phyloP scores from a whole-genome alignment of 192 early-diverging fungal genomes.

The Chytriomyces hyalinus region DNA sequence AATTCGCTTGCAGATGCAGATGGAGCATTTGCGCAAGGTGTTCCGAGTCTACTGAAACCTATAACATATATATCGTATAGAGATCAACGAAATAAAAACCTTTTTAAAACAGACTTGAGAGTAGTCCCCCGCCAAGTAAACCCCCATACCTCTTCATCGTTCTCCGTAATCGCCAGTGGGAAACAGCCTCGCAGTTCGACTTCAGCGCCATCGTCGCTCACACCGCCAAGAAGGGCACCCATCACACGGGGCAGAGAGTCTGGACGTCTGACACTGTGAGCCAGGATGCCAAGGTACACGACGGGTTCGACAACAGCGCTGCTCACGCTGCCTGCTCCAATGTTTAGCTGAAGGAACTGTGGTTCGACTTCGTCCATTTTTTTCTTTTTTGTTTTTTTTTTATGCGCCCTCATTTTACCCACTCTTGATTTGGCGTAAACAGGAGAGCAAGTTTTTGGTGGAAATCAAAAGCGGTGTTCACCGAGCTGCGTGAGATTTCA shows the following conservation, averaged over 20 bases:
- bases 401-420: too few species aligned
- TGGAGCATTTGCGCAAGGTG: slow-evolving; percentile 85
- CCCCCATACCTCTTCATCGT: slow-evolving; percentile 63
- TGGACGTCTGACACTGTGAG: slow-evolving; percentile 87
- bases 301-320: slow-evolving; percentile 76
- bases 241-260: slow-evolving; percentile 83
- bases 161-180: slow-evolving; percentile 79
- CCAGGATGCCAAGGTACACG: slow-evolving; percentile 89
- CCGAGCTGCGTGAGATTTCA: too few species aligned
- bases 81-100: slow-evolving; percentile 1
- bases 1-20: slow-evolving; percentile 86
- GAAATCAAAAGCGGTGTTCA: too few species aligned
- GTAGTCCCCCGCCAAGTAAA: not conserved
- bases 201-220: slow-evolving; percentile 84
- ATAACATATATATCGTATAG: not conserved
- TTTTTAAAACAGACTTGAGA: not conserved
- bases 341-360: not conserved
- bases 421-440: too few species aligned
- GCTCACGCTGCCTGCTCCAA: slow-evolving; percentile 23
- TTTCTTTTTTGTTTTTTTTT: not conserved
- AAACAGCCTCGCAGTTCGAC: slow-evolving; percentile 91
- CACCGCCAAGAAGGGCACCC: slow-evolving; percentile 87
- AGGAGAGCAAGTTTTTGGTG: too few species aligned
- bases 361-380: not conserved
- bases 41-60: slow-evolving; percentile 88